Conservation (phyloP, 2,329 filamentous ascomycete genomes). For the Stagonosporopsis vannaccii region DNA sequence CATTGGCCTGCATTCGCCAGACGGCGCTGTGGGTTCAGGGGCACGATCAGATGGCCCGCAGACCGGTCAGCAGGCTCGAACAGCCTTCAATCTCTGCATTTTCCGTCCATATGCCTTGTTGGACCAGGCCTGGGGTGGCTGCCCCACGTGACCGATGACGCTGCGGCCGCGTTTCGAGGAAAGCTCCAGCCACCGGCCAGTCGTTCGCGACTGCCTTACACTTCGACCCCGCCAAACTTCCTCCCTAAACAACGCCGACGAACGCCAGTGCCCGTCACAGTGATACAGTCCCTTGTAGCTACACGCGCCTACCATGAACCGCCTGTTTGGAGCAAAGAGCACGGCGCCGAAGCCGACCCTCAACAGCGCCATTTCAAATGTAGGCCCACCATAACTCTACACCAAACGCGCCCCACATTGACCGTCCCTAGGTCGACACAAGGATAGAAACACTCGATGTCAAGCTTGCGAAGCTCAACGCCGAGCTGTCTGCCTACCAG, state of each 20-base stretch:
- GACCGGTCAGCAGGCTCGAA: conserved; percentile 3
- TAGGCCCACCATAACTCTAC: conserved; percentile 51
- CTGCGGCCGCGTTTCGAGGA: conserved; percentile 6
- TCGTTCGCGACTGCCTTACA: conserved; percentile 18
- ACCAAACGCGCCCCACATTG: conserved; percentile 20
- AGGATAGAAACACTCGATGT: conserved; percentile 89
- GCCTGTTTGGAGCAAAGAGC: conserved; percentile 89
- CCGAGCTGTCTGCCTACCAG: conserved; percentile 88
- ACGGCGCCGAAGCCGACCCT: conserved; percentile 90
- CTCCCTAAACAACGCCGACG: neutral
- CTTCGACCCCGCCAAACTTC: conserved; percentile 17
- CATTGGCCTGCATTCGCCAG: conserved; percentile 12
- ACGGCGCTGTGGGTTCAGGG: conserved; percentile 14
- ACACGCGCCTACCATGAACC: conserved; percentile 76
- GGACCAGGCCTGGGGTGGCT: neutral
- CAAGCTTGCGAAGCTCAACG: conserved; percentile 90
- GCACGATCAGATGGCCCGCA: conserved; percentile 9
- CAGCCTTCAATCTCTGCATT: neutral
- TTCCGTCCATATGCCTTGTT: neutral
- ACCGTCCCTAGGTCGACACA: conserved; percentile 70
- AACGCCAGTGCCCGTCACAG: neutral
- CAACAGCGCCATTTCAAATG: conserved; percentile 80
- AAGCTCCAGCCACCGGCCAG: conserved; percentile 17
- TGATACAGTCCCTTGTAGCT: neutral
- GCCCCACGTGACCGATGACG: conserved; percentile 19